Evolutionary conservation across 2,329 filamentous ascomycete species (phyloP), one percentile per base, ranked within the genome.

Genomic region (Colletotrichum camelliae): DNA sequence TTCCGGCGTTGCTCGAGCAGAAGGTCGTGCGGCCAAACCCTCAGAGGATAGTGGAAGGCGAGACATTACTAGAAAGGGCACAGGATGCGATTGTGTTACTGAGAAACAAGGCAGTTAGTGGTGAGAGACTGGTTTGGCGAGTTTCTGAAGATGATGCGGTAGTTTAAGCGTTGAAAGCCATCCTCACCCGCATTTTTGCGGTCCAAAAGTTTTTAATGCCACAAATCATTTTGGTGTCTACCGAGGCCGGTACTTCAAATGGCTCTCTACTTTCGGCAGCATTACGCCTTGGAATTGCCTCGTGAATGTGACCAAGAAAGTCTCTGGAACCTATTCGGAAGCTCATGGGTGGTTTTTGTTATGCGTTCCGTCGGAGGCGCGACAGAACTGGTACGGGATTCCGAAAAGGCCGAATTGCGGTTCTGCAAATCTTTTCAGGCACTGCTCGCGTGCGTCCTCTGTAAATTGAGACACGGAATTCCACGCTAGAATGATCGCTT

Each of bases 1-100:
- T 93, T 79, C 89, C 89, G 3, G 79, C 84, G 1, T 78, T 92
- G 77, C 77, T 89, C 24, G 83, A 82, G 8, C 78, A 83, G 16
- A 84, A 85, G 0, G 58, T 84, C 4, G 80, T 89, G 33, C 77
- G 81, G 68, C 87, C 88, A 0, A 88, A 88, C 74, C 83, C 81
- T 61, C 84, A 85, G 43, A 82, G 84, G 6, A 71, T 88, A 2
- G 81, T 89, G 4, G 85, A 88, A 72, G 87, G 87, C 1, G 73
- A 80, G 15, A 83, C 81, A 0, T 72, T 84, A 31, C 75, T 86
- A 3, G 85, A 87, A 74, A 81, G 86, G 27, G 86, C 84, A 8
- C 82, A 85, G 37, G 85, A 82, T 10, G 85, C 85, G 4, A 78
- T 87, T 35, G 77, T 81, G 55, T 67, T 82, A 5, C 68, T 87